Conservation (phyloP, 2,329 filamentous ascomycete species). For the Acrocalymma vagum region DNA sequence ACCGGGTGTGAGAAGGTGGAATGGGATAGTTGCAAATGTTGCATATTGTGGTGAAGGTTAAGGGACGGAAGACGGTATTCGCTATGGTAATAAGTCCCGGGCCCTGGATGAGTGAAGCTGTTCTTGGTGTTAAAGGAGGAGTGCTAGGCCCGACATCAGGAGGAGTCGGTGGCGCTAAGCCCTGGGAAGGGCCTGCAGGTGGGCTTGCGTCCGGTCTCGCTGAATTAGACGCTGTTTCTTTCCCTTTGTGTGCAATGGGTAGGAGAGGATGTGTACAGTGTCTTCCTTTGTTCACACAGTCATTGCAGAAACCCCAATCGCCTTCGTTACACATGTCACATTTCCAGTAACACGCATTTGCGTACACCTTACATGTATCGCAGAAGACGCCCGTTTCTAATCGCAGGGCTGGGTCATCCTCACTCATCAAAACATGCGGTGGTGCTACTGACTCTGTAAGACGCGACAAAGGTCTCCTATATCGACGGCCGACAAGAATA, state of each 20-base stretch:
- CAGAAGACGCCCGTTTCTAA: slow-evolving; percentile 87
- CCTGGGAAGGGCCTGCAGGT: slow-evolving; percentile 24
- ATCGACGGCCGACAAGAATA: slow-evolving; percentile 58
- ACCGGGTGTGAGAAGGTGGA: slow-evolving; percentile 72
- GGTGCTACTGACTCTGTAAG: slow-evolving; percentile 29
- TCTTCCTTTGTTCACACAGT: slow-evolving; percentile 82
- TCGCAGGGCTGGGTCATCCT: slow-evolving; percentile 71
- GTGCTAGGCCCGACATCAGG: slow-evolving; percentile 42
- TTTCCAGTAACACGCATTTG: slow-evolving; percentile 89
- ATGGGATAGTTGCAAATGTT: slow-evolving; percentile 81
- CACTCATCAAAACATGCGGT: slow-evolving; percentile 57
- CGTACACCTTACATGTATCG: slow-evolving; percentile 73
- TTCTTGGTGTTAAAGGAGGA: slow-evolving; percentile 50
- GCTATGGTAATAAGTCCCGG: slow-evolving; percentile 43
- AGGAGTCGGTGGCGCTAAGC: slow-evolving; percentile 32
- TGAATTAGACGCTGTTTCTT: slow-evolving; percentile 21
- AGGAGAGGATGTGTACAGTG: slow-evolving; percentile 85
- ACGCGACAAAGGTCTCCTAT: slow-evolving; percentile 39
- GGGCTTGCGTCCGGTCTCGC: slow-evolving; percentile 18
- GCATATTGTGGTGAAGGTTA: slow-evolving; percentile 79
- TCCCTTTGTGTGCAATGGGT: slow-evolving; percentile 71
- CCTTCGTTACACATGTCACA: slow-evolving; percentile 88
- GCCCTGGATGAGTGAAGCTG: slow-evolving; percentile 50
- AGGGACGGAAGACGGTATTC: slow-evolving; percentile 64
- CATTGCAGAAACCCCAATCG: slow-evolving; percentile 93